Base-by-base conservation (phyloP, 2,329 filamentous ascomycete species). In the Fusarium luffae region DNA sequence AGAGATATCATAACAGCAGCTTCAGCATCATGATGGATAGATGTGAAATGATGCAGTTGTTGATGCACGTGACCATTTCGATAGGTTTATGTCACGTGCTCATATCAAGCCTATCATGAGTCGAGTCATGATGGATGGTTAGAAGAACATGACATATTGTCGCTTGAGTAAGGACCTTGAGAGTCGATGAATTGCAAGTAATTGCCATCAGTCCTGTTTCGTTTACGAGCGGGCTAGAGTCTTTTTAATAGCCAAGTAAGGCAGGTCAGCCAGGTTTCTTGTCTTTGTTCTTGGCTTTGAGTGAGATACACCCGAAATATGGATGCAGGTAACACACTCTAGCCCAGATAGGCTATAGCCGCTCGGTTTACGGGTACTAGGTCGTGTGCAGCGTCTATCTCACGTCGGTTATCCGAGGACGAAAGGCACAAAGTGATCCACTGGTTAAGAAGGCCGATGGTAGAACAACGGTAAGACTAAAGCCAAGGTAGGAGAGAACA, bases 321-420 rank as follows among this genome's bases (percentile, higher is more conserved):
- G 46, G 44, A 64, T 71, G 64, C 65, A 73, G 21, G 59, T 62
- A 57, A 64, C 51, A 28, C 51, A 32, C 59, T 62, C 69, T 74
- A 72, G 59, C 54, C 65, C n/a, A 46, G 42, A 54, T 63, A 34
- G 63, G 62, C 62, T 60, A 69, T 61, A 62, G 63, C 65, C 60
- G 65, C 63, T 66, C 61, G 59, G 63, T 68, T 52, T 63, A 70
- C 52, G 59, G 44, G 44, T 37, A 32, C 49, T 44, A 47, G 30
- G 30, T 56, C 42, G 54, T 56, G 57, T 41, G 49, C 34, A 52
- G 61, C 59, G 63, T 69, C 54, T 62, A 69, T 57, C 41, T 48
- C 23, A 60, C 28, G 34, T 68, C 50, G 49, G 63, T 63, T 71
- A 67, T 71, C 57, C 59, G 62, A 66, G 60, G 58, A 61, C 25